Evolutionary conservation across 352 stramenopile genomes (phyloP), one percentile per base, ranked within the genome.

Genomic region (Globisporangium spinosum): DNA sequence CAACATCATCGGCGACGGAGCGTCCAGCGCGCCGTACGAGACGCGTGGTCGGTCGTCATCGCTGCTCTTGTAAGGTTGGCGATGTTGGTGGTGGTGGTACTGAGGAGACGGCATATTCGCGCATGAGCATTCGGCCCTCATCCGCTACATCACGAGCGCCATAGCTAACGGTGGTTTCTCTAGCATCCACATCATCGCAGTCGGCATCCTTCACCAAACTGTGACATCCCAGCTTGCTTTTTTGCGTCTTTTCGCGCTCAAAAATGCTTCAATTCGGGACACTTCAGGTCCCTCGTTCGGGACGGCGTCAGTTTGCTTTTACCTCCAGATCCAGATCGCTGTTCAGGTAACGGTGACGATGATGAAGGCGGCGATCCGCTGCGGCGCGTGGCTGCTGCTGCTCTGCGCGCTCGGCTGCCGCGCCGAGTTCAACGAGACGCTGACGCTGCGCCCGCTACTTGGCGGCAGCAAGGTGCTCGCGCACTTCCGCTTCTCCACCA

Each of bases 401-500:
- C 58, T 72, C 34, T 58, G 25, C n/a, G 38, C 17, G 15, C 4
- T 47, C 25, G 55, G 49, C 23, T 61, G 29, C 15, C 25, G 32
- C 27, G 78, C 73, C 6, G 58, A 66, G n/a, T 88, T 82, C 66
- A 77, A 72, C 6, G 86, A 94, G 71, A 62, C 63, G 1, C 59
- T 94, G 53, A 73, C 65, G 25, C 47, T 94, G 27, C 84, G 84
- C 23, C 71, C 81, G 8, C 73, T 94, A 0, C 78, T 76, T 0
- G 65, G 72, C 17, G 67, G 75, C 6, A 63, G 64, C 56, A 87
- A 90, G 66, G 77, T 85, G 8, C 79, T 89, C 9, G 78, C 77
- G 20, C 78, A 80, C 62, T 89, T 93, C 56, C 68, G 77, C 40
- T 90, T 91, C 51, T 71, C 73, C 17, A 76, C 80, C 1, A 61